Percentiles rank a stretch among this genome's conserved stretches.
phyloP scores from a whole-genome alignment of 1,284 basidiomycete genomes.

The Cutaneotrichosporon cyanovorans region DNA sequence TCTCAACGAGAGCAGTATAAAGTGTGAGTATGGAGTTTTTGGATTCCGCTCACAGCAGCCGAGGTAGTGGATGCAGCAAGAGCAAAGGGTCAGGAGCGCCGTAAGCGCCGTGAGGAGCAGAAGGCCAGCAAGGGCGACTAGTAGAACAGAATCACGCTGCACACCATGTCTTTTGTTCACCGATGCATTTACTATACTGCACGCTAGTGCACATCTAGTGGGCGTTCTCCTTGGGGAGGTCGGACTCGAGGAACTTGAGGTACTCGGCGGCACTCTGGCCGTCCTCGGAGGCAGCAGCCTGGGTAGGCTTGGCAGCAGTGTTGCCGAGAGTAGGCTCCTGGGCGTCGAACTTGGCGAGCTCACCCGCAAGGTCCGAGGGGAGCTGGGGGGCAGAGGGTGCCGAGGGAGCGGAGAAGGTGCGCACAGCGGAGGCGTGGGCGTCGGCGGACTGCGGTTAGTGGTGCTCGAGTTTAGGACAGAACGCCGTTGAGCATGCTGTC shows the following conservation, averaged over 20 bases:
- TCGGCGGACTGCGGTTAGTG: conserved; percentile 58
- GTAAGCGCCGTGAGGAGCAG: conserved; percentile 30
- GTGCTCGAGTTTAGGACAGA: no score
- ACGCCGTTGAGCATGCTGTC: no score
- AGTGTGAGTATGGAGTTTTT: conserved; percentile 19
- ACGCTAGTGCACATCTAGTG: conserved; percentile 32
- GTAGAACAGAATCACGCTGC: neutral
- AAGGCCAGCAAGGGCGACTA: conserved; percentile 21
- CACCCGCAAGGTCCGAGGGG: conserved; percentile 70
- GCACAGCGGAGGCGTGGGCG: conserved; percentile 72
- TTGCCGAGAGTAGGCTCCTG: conserved; percentile 59
- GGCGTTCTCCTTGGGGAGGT: conserved; percentile 54
- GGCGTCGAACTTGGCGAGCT: conserved; percentile 70
- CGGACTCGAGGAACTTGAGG: conserved; percentile 50
- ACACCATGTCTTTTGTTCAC: neutral
- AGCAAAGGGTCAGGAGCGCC: conserved; percentile 29
- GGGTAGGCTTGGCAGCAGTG: conserved; percentile 32
- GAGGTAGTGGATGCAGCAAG: conserved; percentile 18
- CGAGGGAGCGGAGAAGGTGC: conserved; percentile 61
- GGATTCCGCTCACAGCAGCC: neutral
- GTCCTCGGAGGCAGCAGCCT: conserved; percentile 41
- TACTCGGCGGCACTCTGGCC: conserved; percentile 55
- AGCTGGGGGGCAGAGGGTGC: conserved; percentile 62
- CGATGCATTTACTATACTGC: conserved; percentile 6
- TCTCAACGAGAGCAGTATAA: conserved; percentile 29